A percentile compares a stretch with the other conserved stretches of the same genome.
These are phyloP conservation scores for Trifolium dubium DNA, from an alignment of 306 rosid species.

Conservation along the genomic window DNA sequence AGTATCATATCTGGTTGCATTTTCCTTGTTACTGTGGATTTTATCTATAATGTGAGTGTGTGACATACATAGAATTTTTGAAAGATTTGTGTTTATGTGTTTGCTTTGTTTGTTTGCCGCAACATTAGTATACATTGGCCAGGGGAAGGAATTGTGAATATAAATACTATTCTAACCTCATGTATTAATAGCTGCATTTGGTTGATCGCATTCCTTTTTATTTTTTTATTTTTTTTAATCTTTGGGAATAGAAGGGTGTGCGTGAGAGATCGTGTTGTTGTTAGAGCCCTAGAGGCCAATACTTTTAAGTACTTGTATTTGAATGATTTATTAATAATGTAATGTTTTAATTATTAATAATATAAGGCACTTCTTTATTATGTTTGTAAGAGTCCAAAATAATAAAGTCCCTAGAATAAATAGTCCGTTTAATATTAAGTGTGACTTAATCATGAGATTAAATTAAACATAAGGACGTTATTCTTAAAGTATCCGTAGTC, in stretches of 20 bases:
- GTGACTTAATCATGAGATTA: no score
- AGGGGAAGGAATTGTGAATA: not conserved
- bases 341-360: no score
- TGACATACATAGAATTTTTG: constrained; percentile 5
- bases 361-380: no score
- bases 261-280: not conserved
- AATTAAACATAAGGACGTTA: no score
- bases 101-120: constrained; percentile 24
- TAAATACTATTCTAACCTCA: constrained; percentile 12
- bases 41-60: not conserved
- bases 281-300: no score
- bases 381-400: no score
- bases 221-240: not conserved
- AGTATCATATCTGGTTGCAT: constrained; percentile 13
- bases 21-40: constrained; percentile 24
- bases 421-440: no score
- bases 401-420: no score
- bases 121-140: constrained; percentile 2
- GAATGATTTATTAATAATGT: no score
- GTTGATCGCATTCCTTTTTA: not conserved
- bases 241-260: constrained; percentile 8
- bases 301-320: no score
- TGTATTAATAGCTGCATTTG: constrained; percentile 6
- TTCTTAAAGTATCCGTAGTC: no score
- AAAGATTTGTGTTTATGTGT: constrained; percentile 16